Evolutionary conservation across 495 filamentous ascomycete species (phyloP).

Genomic region (Tuber microsphaerosporum): DNA sequence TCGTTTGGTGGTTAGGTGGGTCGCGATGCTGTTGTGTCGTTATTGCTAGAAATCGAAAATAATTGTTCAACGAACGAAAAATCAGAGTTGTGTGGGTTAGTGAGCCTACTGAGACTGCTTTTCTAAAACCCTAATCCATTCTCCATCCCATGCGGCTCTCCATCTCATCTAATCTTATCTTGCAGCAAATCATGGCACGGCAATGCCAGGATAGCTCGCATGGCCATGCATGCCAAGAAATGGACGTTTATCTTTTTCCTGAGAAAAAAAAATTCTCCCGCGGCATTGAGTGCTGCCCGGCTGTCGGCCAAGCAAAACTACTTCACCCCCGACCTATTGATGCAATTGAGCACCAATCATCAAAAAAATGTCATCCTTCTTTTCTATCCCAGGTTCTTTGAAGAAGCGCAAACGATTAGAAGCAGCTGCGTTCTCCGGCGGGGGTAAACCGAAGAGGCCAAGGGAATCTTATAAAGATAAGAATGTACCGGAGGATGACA

Average conservation of each 20-base stretch:
- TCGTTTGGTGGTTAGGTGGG: slow-evolving; percentile 6
- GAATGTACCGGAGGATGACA: slow-evolving; percentile 49
- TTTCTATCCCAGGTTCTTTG: slow-evolving; percentile 66
- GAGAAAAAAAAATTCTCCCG: slow-evolving; percentile 9
- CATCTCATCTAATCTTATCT: slow-evolving; percentile 3
- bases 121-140: slow-evolving; percentile 1
- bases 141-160: not conserved
- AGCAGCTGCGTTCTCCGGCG: slow-evolving; percentile 21
- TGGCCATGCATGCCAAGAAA: slow-evolving; percentile 12
- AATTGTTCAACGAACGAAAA: not conserved
- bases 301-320: not conserved
- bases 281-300: not conserved
- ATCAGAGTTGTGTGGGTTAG: not conserved
- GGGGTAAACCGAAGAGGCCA: slow-evolving; percentile 46
- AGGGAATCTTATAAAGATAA: slow-evolving; percentile 43
- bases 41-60: not conserved
- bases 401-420: slow-evolving; percentile 68
- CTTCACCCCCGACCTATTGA: not conserved
- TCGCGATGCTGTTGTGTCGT: slow-evolving; percentile 9
- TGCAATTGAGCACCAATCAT: slow-evolving; percentile 12
- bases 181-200: not conserved
- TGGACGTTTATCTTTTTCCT: not conserved
- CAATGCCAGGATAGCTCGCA: too few relatives aligned
- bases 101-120: not conserved
- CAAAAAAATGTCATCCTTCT: slow-evolving; percentile 51